phyloP scores from a whole-genome alignment of 1,284 basidiomycete genomes.

The Moesziomyces sp. region DNA sequence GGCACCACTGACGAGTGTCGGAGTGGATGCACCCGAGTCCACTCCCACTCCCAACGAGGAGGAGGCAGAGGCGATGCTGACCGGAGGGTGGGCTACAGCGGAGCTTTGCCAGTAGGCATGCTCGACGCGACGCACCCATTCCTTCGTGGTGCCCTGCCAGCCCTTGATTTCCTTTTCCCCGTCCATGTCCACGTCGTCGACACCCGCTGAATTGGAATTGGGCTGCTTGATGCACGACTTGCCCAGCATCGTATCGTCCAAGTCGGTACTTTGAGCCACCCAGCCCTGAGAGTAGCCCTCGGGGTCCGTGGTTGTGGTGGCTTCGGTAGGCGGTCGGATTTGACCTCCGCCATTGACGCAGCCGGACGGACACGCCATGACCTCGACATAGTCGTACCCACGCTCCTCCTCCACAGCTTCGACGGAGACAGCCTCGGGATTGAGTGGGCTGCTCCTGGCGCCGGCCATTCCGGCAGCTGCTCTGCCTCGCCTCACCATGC shows the following conservation, averaged over 20 bases:
- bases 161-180: conserved; percentile 44
- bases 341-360: conserved; percentile 99
- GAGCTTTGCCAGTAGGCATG: conserved; percentile 63
- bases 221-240: conserved; percentile 63
- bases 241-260: conserved; percentile 69
- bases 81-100: conserved; percentile 39
- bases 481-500: conserved; percentile 70
- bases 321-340: conserved; percentile 61
- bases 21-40: conserved; percentile 33
- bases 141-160: conserved; percentile 65
- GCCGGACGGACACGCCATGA: conserved; percentile 98
- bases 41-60: neutral
- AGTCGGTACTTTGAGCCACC: conserved; percentile 15
- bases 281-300: conserved; percentile 37
- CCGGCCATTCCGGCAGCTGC: conserved; percentile 66
- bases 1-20: conserved; percentile 28
- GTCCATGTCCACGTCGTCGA: conserved; percentile 32
- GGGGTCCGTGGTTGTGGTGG: conserved; percentile 17
- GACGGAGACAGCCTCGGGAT: conserved; percentile 11
- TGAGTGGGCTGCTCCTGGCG: conserved; percentile 43
- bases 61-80: conserved; percentile 14
- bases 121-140: conserved; percentile 65
- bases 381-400: conserved; percentile 94
- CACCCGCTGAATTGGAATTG: conserved; percentile 72
- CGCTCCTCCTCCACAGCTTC: conserved; percentile 69